These are phyloP conservation scores for Plenodomus tracheiphilus DNA, from an alignment of 2,329 filamentous ascomycete species.

Conservation along the genomic window DNA sequence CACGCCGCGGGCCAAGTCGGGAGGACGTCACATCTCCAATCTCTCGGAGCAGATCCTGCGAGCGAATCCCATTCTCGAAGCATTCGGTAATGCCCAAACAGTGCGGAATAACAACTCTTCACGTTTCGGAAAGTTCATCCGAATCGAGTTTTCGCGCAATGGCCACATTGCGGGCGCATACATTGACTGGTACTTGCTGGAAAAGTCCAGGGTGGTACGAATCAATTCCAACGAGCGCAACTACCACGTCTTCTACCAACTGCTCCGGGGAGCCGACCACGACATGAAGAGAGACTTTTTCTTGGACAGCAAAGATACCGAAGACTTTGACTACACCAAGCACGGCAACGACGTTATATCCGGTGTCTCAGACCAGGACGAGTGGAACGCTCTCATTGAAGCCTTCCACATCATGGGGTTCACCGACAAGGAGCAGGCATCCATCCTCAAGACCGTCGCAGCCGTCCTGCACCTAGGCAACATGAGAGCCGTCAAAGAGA, in stretches of 20 bases:
- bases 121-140: conserved; percentile 96
- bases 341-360: conserved; percentile 89
- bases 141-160: conserved; percentile 87
- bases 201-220: conserved; percentile 95
- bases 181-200: conserved; percentile 97
- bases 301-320: conserved; percentile 72
- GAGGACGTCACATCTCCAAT: conserved; percentile 72
- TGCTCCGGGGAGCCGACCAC: conserved; percentile 79
- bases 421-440: conserved; percentile 76
- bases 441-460: conserved; percentile 84
- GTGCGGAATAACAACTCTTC: conserved; percentile 98
- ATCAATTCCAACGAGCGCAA: conserved; percentile 88
- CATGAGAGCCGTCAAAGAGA: conserved; percentile 86
- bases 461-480: conserved; percentile 94
- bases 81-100: conserved; percentile 97
- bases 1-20: conserved; percentile 63
- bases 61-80: conserved; percentile 95
- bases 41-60: conserved; percentile 95
- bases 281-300: conserved; percentile 76
- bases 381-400: conserved; percentile 89
- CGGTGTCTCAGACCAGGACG: conserved; percentile 85
- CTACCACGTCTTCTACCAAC: conserved; percentile 97
- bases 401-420: conserved; percentile 96
- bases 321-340: conserved; percentile 89
- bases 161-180: conserved; percentile 94